Evolutionary conservation across 306 rosid species (phyloP).

Genomic region (Trifolium repens): DNA sequence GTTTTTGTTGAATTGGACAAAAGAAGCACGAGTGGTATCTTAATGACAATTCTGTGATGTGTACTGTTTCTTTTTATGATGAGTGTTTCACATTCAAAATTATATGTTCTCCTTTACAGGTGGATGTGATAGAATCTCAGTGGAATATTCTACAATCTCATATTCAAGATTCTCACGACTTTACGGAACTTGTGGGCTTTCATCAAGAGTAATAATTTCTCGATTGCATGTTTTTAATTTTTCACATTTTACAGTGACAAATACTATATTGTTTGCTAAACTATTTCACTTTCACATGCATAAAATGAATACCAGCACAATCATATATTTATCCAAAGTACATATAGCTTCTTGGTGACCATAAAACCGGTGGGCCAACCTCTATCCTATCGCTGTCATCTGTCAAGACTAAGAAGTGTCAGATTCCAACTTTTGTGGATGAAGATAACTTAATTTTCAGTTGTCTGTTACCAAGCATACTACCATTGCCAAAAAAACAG

Average conservation of each 20-base stretch:
- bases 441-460: constrained; percentile 19
- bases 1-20: not conserved
- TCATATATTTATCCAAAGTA: constrained; percentile 18
- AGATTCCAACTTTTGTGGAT: constrained; percentile 27
- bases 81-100: constrained; percentile 24
- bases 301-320: not conserved
- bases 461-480: constrained; percentile 5
- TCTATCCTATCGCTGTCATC: constrained; percentile 25
- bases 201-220: constrained; percentile 81
- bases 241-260: constrained; percentile 16
- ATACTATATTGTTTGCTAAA: constrained; percentile 14
- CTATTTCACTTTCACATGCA: constrained; percentile 24
- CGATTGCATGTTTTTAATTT: constrained; percentile 16
- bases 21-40: constrained; percentile 9
- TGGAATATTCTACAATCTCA: constrained; percentile 93
- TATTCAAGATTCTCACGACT: constrained; percentile 92
- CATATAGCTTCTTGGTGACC: constrained; percentile 16
- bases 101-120: constrained; percentile 60
- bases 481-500: constrained; percentile 2
- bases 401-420: constrained; percentile 14
- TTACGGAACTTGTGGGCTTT: constrained; percentile 85
- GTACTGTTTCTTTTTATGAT: constrained; percentile 17
- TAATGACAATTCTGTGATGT: constrained; percentile 14
- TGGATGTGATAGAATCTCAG: constrained; percentile 95
- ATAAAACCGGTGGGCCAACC: constrained; percentile 2